Conservation (phyloP, 805 yeast genomes). For the Myxozyma lipomycoides region DNA sequence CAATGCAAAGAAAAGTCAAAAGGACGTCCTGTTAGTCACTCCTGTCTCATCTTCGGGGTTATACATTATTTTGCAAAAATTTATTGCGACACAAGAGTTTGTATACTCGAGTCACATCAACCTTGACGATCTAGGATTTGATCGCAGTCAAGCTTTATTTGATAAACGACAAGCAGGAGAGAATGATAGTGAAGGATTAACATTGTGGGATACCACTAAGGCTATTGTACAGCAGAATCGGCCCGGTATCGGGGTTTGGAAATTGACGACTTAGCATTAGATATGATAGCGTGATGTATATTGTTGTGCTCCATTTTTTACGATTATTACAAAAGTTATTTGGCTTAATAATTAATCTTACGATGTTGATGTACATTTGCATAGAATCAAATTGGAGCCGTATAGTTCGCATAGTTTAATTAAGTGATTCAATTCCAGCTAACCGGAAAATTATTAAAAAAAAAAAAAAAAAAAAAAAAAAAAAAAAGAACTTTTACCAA, state of each 20-base stretch:
- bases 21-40: slow-evolving; percentile 34
- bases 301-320: too few relatives aligned
- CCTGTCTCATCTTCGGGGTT: slow-evolving; percentile 30
- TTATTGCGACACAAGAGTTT: slow-evolving; percentile 12
- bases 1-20: not conserved
- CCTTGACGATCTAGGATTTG: slow-evolving; percentile 25
- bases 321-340: too few relatives aligned
- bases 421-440: too few relatives aligned
- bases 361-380: too few relatives aligned
- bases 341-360: too few relatives aligned
- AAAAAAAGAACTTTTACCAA: not conserved
- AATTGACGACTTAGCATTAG: too few relatives aligned
- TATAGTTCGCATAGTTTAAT: too few relatives aligned
- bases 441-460: not conserved
- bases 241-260: slow-evolving; percentile 28
- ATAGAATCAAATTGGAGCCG: too few relatives aligned
- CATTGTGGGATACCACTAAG: slow-evolving; percentile 8
- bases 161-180: not conserved
- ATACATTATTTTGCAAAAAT: slow-evolving; percentile 6
- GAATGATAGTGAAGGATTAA: not conserved
- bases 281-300: too few relatives aligned
- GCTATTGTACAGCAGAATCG: slow-evolving; percentile 12
- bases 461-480: not conserved
- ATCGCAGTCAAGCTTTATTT: slow-evolving; percentile 9
- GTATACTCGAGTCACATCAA: slow-evolving; percentile 20